Conservation (phyloP, 495 filamentous ascomycete genomes). For the Aspergillus sclerotiicarbonarius region DNA sequence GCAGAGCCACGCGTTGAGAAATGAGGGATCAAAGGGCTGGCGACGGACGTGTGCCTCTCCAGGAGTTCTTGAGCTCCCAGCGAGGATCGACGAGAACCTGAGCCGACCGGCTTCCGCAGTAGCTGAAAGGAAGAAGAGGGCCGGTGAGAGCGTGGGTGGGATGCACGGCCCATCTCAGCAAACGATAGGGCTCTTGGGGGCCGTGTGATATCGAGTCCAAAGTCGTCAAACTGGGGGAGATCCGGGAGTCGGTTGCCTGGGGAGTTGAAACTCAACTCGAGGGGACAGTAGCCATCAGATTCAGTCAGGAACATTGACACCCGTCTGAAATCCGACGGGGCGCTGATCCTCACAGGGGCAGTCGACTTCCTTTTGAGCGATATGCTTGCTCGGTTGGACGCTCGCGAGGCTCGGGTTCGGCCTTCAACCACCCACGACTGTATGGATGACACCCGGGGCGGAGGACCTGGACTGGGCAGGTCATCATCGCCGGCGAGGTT, state of each 20-base stretch:
- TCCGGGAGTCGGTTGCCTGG: conserved; percentile 64
- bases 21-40: conserved; percentile 40
- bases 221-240: conserved; percentile 45
- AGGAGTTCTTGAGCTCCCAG: conserved; percentile 29
- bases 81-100: conserved; percentile 33
- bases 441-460: conserved; percentile 31
- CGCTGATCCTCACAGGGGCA: conserved; percentile 45
- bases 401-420: conserved; percentile 43
- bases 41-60: conserved; percentile 20
- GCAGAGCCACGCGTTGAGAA: conserved; percentile 31
- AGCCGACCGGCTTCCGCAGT: conserved; percentile 43
- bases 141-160: conserved; percentile 25
- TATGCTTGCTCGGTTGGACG: conserved; percentile 53
- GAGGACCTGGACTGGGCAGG: conserved; percentile 33
- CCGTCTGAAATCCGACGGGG: conserved; percentile 53
- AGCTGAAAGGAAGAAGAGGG: conserved; percentile 33
- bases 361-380: conserved; percentile 45
- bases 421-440: conserved; percentile 43
- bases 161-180: conserved; percentile 17
- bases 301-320: conserved; percentile 39
- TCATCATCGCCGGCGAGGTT: conserved; percentile 41
- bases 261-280: conserved; percentile 73
- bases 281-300: conserved; percentile 33
- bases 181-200: conserved; percentile 31
- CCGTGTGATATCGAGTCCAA: conserved; percentile 25